Evolutionary conservation across 1,284 basidiomycete genomes (phyloP).

Genomic region (Apiotrichum montevideense): DNA sequence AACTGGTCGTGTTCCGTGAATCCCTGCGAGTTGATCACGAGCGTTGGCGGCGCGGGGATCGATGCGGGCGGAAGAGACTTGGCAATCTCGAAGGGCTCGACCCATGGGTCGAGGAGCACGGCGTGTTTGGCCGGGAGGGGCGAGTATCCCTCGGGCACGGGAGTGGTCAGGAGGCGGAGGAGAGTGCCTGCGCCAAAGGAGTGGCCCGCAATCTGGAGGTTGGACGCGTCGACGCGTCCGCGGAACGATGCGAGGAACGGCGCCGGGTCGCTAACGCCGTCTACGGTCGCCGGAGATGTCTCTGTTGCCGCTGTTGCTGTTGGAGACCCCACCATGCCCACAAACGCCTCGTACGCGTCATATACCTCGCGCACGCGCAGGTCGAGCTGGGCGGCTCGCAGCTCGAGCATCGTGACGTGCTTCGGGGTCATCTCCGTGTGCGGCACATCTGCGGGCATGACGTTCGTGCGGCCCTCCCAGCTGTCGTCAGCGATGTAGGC

Average conservation of each 20-base stretch:
- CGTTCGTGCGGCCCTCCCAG: not conserved
- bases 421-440: not conserved
- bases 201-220: constrained; percentile 60
- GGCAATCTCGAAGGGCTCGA: constrained; percentile 62
- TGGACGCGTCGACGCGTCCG: constrained; percentile 41
- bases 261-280: constrained; percentile 5
- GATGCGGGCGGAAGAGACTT: constrained; percentile 29
- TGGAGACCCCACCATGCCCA: constrained; percentile 16
- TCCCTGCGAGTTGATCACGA: constrained; percentile 63
- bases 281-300: not conserved
- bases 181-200: constrained; percentile 71
- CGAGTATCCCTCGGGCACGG: constrained; percentile 26
- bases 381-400: constrained; percentile 60
- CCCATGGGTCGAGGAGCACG: constrained; percentile 69
- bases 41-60: constrained; percentile 46
- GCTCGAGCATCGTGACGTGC: constrained; percentile 29
- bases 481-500: not conserved
- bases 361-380: constrained; percentile 64
- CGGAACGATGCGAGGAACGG: constrained; percentile 49
- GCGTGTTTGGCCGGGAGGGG: constrained; percentile 53
- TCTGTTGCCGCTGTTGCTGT: too few relatives aligned
- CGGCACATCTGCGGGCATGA: not conserved
- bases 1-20: constrained; percentile 69
- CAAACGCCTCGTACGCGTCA: constrained; percentile 50
- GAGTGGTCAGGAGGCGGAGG: constrained; percentile 15